These are phyloP conservation scores for Fusarium napiforme DNA, from an alignment of 2,329 filamentous ascomycete species.

Conservation along the genomic window DNA sequence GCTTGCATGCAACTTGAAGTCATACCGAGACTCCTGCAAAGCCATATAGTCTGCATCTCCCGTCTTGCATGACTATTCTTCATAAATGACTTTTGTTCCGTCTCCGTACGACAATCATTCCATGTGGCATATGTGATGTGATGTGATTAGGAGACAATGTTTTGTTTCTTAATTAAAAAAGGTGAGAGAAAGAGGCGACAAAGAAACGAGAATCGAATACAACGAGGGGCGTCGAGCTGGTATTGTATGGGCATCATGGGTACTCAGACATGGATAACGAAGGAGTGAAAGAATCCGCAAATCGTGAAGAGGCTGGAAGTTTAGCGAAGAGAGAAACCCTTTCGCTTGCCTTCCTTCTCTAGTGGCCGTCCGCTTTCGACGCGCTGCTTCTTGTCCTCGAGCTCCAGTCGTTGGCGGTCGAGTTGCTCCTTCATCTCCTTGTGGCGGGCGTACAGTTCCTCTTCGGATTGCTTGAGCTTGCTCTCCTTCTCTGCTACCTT, in stretches of 20 bases:
- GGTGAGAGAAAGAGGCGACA: slow-evolving; percentile 51
- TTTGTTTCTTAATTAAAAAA: slow-evolving; percentile 54
- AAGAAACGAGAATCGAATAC: slow-evolving; percentile 57
- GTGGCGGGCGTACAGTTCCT: slow-evolving; percentile 97
- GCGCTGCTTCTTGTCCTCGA: slow-evolving; percentile 98
- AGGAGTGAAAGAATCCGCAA: slow-evolving; percentile 41
- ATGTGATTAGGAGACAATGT: slow-evolving; percentile 49
- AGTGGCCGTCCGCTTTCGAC: slow-evolving; percentile 95
- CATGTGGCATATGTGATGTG: slow-evolving; percentile 46
- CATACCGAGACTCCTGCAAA: slow-evolving; percentile 36
- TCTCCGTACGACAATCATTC: slow-evolving; percentile 49
- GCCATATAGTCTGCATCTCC: slow-evolving; percentile 49
- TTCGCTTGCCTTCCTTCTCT: slow-evolving; percentile 98
- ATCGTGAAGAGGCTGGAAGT: slow-evolving; percentile 37
- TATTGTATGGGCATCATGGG: slow-evolving; percentile 69
- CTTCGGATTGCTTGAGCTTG: slow-evolving; percentile 99
- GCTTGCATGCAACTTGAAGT: slow-evolving; percentile 28
- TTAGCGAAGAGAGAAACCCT: slow-evolving; percentile 99
- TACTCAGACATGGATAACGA: slow-evolving; percentile 67
- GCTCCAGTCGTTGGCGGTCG: slow-evolving; percentile 90
- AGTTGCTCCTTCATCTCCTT: slow-evolving; percentile 99
- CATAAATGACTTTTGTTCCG: slow-evolving; percentile 50
- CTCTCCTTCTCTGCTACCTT: slow-evolving; percentile 99
- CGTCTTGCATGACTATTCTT: slow-evolving; percentile 50
- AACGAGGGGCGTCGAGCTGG: slow-evolving; percentile 66